Evolutionary conservation across 352 stramenopile genomes (phyloP), one percentile per base, ranked within the genome.

Genomic region (Phytophthora quininea): DNA sequence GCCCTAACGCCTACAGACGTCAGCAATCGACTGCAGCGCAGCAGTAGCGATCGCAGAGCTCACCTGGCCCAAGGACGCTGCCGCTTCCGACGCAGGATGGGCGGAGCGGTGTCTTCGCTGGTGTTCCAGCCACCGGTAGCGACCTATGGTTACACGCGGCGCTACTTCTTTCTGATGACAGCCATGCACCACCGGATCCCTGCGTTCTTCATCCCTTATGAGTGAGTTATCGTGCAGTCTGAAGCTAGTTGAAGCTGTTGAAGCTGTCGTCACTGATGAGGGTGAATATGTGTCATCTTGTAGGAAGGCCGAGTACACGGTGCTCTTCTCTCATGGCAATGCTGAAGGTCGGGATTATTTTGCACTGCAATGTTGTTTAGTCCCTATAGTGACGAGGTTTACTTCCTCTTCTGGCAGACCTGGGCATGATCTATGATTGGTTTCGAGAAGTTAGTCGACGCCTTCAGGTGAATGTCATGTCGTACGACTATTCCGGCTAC

Each of bases 371-470:
- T 24, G 19, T 0, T 24, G 0, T 24, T 24, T 24, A 24, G 19
- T 24, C 19, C 19, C 19, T n/a, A 24, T 24, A 24, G 19, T 24
- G 19, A 24, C 19, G 19, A 24, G 19, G 19, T 24, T 24, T 24
- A 24, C 19, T 24, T 24, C 19, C 19, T 24, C 19, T 24, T 24
- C 19, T 24, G 19, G 27, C 50, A 95, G 96, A 99, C 69, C 67
- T 99, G n/a, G 95, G 94, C 4, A 98, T 98, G 90, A 98, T 98
- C 47, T 98, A 98, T 71, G 92, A 98, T 67, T 99, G 96, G 96
- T 98, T 99, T 74, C 90, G 92, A 49, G 93, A 98, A 80, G 74
- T 99, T 37, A 81, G 89, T 38, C 79, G 89, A 14, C 80, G 84
- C 31, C 64, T 96, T 52, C 69, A 91, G 67, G 86, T 94, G 29